Base-by-base conservation (phyloP, 176 grass and related monocot genomes). In the Miscanthus lutarioriparius region DNA sequence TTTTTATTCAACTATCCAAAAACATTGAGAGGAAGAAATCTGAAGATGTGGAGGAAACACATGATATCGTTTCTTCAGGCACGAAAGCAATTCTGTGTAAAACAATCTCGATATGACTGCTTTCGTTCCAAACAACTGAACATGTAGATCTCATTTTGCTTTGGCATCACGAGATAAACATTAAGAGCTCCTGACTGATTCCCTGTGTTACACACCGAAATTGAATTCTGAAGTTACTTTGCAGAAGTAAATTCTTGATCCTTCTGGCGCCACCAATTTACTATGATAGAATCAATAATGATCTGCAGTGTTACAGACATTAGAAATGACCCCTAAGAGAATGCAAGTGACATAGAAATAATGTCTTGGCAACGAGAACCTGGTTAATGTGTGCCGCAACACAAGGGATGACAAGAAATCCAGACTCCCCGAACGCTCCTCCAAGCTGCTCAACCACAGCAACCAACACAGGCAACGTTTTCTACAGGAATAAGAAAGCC, bases 381-480 rank as follows among this genome's bases (percentile, higher is more conserved):
- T 92, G 96, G 65, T 89, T 95, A 70, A 98, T 94, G 74, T 96
- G 96, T 26, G 86, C 78, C 72, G 88, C 86, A 43, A 96, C 87
- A 85, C 93, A 89, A 61, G 88, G 89, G 27, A 96, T 90, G 69
- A 98, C 86, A 47, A 98, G 59, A 28, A 98, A 80, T 74, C 87
- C 93, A 3, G 96, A 79, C 51, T 98, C 86, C 62, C 96, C 91
- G 1, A 98, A 75, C 39, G 91, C 83, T 76, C 93, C 89, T 54
- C 89, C 87, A 86, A 98, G 91, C 56, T 92, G 96, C 41, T 98
- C 96, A 56, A 95, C 87, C 61, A 98, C 93, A 68, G 96, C 93
- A 88, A 94, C 83, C 83, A 93, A 81, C 36, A 98, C 93, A 16
- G 93, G 91, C 67, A 94, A 81, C 51, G 96, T 95, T 95, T 95